Percentiles rank a stretch among this genome's conserved stretches.
phyloP scores from a whole-genome alignment of 306 rosid genomes.

The Trifolium pratense region DNA sequence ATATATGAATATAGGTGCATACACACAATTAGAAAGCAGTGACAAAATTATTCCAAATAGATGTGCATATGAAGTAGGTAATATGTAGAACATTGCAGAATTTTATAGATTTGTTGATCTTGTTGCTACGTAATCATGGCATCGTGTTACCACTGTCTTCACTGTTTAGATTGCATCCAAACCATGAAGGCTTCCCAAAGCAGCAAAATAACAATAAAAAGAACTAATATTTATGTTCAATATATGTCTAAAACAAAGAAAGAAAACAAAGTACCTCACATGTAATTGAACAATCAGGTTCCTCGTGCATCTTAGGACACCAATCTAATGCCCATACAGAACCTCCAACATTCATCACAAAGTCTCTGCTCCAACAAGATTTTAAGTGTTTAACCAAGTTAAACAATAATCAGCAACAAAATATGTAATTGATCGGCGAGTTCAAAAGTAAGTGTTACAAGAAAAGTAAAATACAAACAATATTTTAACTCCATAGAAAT shows the following conservation, averaged over 20 bases:
- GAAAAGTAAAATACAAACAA: constrained; percentile 29
- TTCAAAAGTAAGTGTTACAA: constrained; percentile 10
- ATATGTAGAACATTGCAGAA: background rate
- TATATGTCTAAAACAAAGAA: constrained; percentile 29
- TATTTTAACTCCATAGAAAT: constrained; percentile 17
- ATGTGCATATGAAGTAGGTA: constrained; percentile 6
- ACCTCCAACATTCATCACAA: constrained; percentile 89
- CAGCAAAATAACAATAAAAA: constrained; percentile 11
- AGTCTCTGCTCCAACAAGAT: constrained; percentile 65
- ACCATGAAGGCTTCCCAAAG: constrained; percentile 3
- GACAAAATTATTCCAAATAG: constrained; percentile 21
- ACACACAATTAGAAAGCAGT: constrained; percentile 13
- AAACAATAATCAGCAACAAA: constrained; percentile 22
- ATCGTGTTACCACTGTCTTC: background rate
- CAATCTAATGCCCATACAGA: constrained; percentile 92
- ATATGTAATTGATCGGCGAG: constrained; percentile 25
- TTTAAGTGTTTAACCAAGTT: constrained; percentile 38
- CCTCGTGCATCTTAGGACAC: constrained; percentile 77
- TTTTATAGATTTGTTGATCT: background rate
- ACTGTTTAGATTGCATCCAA: constrained; percentile 34
- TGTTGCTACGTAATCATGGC: background rate
- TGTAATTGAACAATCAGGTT: constrained; percentile 54
- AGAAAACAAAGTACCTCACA: constrained; percentile 69
- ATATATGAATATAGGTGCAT: constrained; percentile 32
- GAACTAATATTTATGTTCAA: background rate